Evolutionary conservation across 2,329 filamentous ascomycete species (phyloP).

Genomic region (Dothideomycetes sp.): DNA sequence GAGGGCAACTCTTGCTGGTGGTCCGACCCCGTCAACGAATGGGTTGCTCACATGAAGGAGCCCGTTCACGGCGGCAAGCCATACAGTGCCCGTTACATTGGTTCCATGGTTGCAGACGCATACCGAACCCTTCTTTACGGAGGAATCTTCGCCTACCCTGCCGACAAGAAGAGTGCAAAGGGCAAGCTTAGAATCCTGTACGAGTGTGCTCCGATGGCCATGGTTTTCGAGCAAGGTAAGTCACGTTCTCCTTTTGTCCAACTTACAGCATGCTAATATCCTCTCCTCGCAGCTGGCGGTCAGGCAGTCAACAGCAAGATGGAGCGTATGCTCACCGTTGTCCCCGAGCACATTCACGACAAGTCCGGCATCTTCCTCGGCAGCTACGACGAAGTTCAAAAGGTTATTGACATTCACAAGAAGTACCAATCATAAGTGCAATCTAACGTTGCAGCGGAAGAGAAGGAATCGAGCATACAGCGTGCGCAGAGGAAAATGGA

Average conservation of each 20-base stretch:
- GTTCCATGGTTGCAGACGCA: slow-evolving; percentile 95
- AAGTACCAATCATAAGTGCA: slow-evolving; percentile 27
- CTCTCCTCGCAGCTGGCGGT: slow-evolving; percentile 57
- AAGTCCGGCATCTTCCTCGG: slow-evolving; percentile 92
- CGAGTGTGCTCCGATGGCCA: slow-evolving; percentile 97
- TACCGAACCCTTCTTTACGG: slow-evolving; percentile 94
- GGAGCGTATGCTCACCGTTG: slow-evolving; percentile 78
- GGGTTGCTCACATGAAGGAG: slow-evolving; percentile 82
- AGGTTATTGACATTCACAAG: slow-evolving; percentile 77
- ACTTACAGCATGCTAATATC: slow-evolving; percentile 4
- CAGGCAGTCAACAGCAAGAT: slow-evolving; percentile 87
- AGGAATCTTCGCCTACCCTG: slow-evolving; percentile 93
- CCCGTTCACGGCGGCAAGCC: slow-evolving; percentile 67
- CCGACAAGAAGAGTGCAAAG: slow-evolving; percentile 97
- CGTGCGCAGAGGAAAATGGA: no score
- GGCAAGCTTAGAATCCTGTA: slow-evolving; percentile 95
- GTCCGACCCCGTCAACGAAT: slow-evolving; percentile 76
- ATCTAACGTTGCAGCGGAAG: no score
- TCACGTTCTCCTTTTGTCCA: slow-evolving; percentile 19
- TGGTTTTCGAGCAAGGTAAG: slow-evolving; percentile 96
- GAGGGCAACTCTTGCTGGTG: slow-evolving; percentile 98
- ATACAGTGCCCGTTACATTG: slow-evolving; percentile 91
- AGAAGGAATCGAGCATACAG: no score
- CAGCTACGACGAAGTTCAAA: slow-evolving; percentile 88
- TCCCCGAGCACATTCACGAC: slow-evolving; percentile 90